Base-by-base conservation (phyloP, 108 stramenopile genomes). In the Heterococcus sp. region DNA sequence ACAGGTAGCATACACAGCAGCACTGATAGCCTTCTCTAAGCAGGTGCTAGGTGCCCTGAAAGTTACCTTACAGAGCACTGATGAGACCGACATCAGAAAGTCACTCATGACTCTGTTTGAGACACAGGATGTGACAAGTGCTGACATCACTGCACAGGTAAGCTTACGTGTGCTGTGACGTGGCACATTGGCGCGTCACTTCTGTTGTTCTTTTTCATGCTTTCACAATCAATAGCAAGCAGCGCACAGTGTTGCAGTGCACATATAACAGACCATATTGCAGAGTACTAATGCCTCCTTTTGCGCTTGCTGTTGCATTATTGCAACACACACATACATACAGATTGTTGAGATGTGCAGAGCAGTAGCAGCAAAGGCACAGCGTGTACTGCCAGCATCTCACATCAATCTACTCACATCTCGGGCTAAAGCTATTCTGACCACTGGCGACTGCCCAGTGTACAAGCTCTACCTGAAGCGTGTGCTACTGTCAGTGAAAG, bases 121-220 rank as follows among this genome's bases (percentile, higher is more conserved):
- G 70, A 80, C 68, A 30, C 71, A 80, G 72, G 79, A 80, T 30
- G 68, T 70, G 2, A 69, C 68, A 32, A 80, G 79, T 37, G 79
- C 68, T 3, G 79, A 80, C 72, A 80, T 80, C 46, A 66, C 71
- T 26, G 79, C 79, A 33, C 79, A 80, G 79, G 79, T 80, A 58
- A 58, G 14, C 8, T 8, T 21, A 58, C 8, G 21, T 21, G 8
- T 21, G 46, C 46, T 58, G 46, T 58, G 46, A 14, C 14, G 21
- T 8, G 21, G 46, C 46, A 58, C 46, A 58, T 21, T 14, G 46
- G 46, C 21, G n/a, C 46, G 21, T 21, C 46, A 58, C 21, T 8
- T 58, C 8, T 8, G 21, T 8, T 58, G 46, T 14, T 58, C 14
- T 21, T 58, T 21, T 58, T 8, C 46, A 58, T 58, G 14, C 46